Evolutionary conservation across 371 early-diverging fungal genomes (phyloP).

Genomic region (Mortierella sp.): DNA sequence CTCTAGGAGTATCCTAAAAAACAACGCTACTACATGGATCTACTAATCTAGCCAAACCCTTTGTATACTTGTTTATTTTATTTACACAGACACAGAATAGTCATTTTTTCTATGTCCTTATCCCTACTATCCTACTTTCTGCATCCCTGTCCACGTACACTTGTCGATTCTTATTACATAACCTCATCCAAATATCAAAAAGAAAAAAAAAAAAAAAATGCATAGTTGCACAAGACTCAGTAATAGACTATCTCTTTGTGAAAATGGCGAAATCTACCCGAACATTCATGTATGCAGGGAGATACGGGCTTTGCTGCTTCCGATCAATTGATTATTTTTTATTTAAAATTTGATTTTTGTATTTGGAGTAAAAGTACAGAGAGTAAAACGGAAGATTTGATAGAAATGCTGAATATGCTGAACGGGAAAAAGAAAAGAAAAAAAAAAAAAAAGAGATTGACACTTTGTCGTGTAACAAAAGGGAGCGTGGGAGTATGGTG

Average conservation of each 20-base stretch:
- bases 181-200: too few relatives aligned
- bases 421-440: neutral
- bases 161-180: too few relatives aligned
- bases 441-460: conserved; percentile 1
- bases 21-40: neutral
- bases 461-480: neutral
- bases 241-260: neutral
- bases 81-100: neutral
- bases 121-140: neutral
- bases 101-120: neutral
- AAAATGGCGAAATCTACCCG: neutral
- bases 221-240: too few relatives aligned
- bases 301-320: conserved; percentile 6
- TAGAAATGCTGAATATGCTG: neutral
- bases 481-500: neutral
- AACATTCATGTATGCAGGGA: neutral
- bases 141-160: too few relatives aligned
- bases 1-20: conserved; percentile 9
- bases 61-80: neutral
- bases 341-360: neutral
- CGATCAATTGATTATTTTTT: neutral
- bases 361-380: neutral
- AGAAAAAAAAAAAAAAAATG: too few relatives aligned
- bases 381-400: conserved; percentile 3
- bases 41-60: neutral